Evolutionary conservation across 2,329 filamentous ascomycete genomes (phyloP), one percentile per base, ranked within the genome.

Genomic region (Westerdykella ornata): DNA sequence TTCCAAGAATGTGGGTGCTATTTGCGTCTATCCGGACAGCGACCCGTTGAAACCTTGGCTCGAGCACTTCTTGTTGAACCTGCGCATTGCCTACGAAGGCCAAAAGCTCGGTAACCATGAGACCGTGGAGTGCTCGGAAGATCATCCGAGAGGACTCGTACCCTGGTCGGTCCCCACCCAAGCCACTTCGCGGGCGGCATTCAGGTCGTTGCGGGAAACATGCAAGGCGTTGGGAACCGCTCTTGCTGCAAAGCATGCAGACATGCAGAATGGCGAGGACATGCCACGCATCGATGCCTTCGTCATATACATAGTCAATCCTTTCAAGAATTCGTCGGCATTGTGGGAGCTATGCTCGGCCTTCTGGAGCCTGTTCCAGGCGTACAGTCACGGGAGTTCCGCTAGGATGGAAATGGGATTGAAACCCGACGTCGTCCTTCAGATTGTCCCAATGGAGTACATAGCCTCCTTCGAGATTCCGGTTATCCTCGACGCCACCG

Each of bases 291-390:
- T 56, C 29, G 64, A 60, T 37, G 67, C 68, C 2, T 66, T 88
- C 44, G 84, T 92, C 13, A 72, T 92, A 13, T 90, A 86, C 58
- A 81, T 88, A 53, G 69, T 89, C 29, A 86, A 89, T 62, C 78
- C 80, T 1, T 80, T 84, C 2, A 72, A 77, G 13, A 73, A 76
- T 35, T 72, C 78, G 1, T 71, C 73, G 4, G 77, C 81, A 19
- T 38, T 42, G 68, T 86, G 56, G 74, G 81, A 88, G 46, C 76
- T 86, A 1, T 90, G 85, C 56, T 74, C 78, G 9, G 80, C 82
- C 9, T 90, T 90, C 59, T 82, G 85, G 62, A 72, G 77, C 30
- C 76, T 90, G 4, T 85, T 82, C 51, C 80, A 85, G 46, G 67
- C 76, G 3, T 85, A 84, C 54, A 53, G 56, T 5, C 74, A 72